Base-by-base conservation (phyloP, 768 basidiomycete species). In the Suillus variegatus region DNA sequence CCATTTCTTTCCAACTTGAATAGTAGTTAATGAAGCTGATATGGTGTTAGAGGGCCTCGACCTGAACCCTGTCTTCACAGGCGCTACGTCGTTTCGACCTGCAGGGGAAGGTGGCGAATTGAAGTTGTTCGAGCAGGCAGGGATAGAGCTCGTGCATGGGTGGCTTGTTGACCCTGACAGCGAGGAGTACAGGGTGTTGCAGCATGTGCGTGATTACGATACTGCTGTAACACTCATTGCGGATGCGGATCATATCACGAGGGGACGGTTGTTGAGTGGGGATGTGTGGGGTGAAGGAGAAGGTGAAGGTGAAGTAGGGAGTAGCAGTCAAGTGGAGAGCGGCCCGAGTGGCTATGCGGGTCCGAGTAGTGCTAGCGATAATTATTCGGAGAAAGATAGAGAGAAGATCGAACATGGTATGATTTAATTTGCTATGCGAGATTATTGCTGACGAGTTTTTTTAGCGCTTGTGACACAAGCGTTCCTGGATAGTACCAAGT, bases 71-170 rank as follows among this genome's bases (percentile, higher is more conserved):
- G 76, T 88, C 0, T 97, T 97, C 74, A 91, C 88, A 0, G 84
- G 84, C 0, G 73, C 88, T 8, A 85, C 84, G 2, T 83, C 86
- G 0, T 95, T 96, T 74, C 82, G 85, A 14, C 90, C 93, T 2
- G 77, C 77, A 0, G 85, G 84, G 1, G 82, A 82, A 36, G 86
- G 86, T 0, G 94, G 92, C 2, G 95, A 93, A 72, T 85, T 97
- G 52, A 86, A 91, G 65, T 85, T 97, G 9, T 97, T 97, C 71
- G 80, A 88, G n/a, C 88, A 92, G 52, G 91, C 88, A 0, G 88
- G 88, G 10, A 92, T 97, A 52, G 79, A 85, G 6, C 86, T 97
- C 47, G 88, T 95, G 1, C 95, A 97, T 65, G 95, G 95, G 1
- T 97, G 95, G 95, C 74, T 76, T 58, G 76, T 76, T 32, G 70